Base-by-base conservation (phyloP, 2,329 filamentous ascomycete genomes). In the Penicillium decumbens region DNA sequence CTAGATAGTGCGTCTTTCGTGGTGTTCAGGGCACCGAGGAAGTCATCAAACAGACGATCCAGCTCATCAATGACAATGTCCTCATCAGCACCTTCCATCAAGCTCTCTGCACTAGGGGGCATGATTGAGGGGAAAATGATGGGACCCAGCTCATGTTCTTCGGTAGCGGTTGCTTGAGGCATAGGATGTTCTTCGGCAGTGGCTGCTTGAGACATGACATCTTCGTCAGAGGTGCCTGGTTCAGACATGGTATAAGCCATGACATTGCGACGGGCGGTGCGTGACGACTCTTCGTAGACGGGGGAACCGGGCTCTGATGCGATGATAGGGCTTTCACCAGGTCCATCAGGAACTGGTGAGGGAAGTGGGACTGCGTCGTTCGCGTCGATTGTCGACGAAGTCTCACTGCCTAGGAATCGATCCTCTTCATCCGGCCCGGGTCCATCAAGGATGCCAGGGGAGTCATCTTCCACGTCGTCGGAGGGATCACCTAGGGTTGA, bases 391-490 rank as follows among this genome's bases (percentile, higher is more conserved):
- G 55, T 41, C 12, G 50, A 49, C 15, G 45, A 20, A 20, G 53
- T 55, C 9, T 61, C 51, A 8, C 56, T 57, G 65, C 62, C 62
- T 33, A 41, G 18, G 1, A 58, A 54, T 10, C 80, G 5, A 59
- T 82, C 18, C 72, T 81, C 53, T 74, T 82, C 44, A 72, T 82
- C 47, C 74, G 78, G 71, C 60, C 76, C 50, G 66, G 82, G 66
- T 70, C 79, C 54, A 70, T 79, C 48, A 0, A 82, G 76, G 0
- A 79, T 72, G 0, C 71, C 79, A 1, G 80, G 80, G 49, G 75
- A 77, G 27, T 82, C 76, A 71, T 70, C 66, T 25, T 63, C 62
- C 71, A 78, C 46, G 68, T 80, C 47, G 66, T 70, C 27, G 65
- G 68, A 6, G 68, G 80, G 58, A 66, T 76, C 20, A 71, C 78